Evolutionary conservation across 768 basidiomycete genomes (phyloP).

Genomic region (Mycena vulgaris): DNA sequence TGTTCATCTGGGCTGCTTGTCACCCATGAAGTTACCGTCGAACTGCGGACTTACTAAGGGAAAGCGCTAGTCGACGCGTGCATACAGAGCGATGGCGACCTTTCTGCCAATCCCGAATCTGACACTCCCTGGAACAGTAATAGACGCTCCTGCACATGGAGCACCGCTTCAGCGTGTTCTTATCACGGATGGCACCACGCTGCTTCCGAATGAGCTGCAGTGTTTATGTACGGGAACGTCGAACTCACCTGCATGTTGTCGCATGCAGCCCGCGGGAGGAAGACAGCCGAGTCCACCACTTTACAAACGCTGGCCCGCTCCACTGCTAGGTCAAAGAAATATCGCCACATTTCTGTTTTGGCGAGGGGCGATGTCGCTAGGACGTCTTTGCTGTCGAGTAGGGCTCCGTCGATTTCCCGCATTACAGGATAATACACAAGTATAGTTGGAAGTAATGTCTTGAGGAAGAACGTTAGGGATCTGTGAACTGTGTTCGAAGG

Average conservation of each 20-base stretch:
- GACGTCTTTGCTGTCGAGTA: neutral
- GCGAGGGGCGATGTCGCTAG: neutral
- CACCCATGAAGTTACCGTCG: too few species aligned
- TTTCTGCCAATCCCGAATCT: neutral
- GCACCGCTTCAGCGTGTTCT: neutral
- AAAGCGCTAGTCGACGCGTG: neutral
- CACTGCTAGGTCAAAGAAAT: neutral
- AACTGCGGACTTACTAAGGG: neutral
- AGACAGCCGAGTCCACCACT: neutral
- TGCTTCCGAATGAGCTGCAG: neutral
- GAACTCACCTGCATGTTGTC: slow-evolving; percentile 1
- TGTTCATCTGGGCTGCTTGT: neutral
- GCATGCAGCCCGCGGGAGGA: neutral
- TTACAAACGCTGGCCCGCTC: neutral
- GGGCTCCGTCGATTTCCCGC: neutral
- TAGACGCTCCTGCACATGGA: neutral
- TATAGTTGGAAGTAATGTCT: neutral
- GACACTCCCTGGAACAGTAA: slow-evolving; percentile 3
- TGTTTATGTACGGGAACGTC: neutral
- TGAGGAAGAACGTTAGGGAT: neutral
- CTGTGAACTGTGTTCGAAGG: neutral
- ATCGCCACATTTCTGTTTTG: neutral
- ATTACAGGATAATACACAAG: neutral
- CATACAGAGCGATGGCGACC: slow-evolving; percentile 1
- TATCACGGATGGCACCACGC: neutral